Evolutionary conservation across 2,329 filamentous ascomycete species (phyloP), one percentile per base, ranked within the genome.

Genomic region (Xylaria hypoxylon): DNA sequence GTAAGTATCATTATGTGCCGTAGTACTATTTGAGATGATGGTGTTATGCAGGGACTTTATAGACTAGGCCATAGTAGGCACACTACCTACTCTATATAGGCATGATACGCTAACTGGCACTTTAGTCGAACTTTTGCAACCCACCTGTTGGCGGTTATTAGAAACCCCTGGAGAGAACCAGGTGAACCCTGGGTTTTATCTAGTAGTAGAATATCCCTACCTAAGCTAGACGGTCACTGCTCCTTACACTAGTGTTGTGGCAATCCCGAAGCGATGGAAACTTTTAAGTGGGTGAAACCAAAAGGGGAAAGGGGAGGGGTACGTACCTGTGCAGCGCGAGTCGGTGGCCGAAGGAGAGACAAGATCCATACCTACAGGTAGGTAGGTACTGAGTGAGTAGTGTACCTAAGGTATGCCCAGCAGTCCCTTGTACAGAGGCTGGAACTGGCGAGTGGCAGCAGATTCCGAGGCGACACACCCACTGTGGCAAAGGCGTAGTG

Each of bases 31-130:
- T 69, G 63, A 67, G 64, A 61, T 64, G 66, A 50, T 48, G 48
- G 67, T 47, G 53, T 66, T 64, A 69, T 69, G 67, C 67, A 69
- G 67, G 67, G 67, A 55, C 67, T 55, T 63, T 45, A 40, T 47
- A 33, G 50, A 22, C 52, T 66, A 55, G 45, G 35, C 35, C 35
- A 38, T 38, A 15, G 35, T 38, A 11, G 11, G 13, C n/a, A n/a
- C n/a, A n/a, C 28, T 8, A 31, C 28, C 28, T 31, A 5, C 5
- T 8, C 28, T 31, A 5, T 31, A 8, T 31, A 31, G 28, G 28
- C 28, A 31, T 31, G 28, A 31, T 31, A 31, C 28, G 8, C 28
- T 31, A 13, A 38, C 13, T 38, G 35, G 3, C 35, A 38, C 13
- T 38, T 38, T 15, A 38, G 28, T 33, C n/a, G 33, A 53, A 57